Evolutionary conservation across 441 rosid species (phyloP), one percentile per base, ranked within the genome.

Genomic region (Gossypium aridum): DNA sequence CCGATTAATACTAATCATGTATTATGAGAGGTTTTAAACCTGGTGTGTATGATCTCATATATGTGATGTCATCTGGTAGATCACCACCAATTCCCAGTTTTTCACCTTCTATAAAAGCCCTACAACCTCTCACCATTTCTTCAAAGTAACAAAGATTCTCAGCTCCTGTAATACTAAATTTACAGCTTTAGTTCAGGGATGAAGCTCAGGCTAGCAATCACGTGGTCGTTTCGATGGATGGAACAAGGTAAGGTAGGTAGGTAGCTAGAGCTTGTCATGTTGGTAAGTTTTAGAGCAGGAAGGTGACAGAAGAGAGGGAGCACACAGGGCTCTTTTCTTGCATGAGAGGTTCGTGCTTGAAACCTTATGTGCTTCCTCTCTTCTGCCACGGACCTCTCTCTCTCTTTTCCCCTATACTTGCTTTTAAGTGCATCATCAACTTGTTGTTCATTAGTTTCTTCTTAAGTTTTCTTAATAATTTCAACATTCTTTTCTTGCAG

Each of bases 301-400:
- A 51, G 77, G 77, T 64, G 71, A 74, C 77, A 74, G 77, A 74
- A 64, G 77, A 74, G 71, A 74, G 77, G 56, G 71, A 74, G 77
- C 77, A 74, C 77, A 74, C 71, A 20, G 16, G n/a, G 77, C 55
- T 49, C 9, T 64, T 39, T 49, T 63, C 77, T 16, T 63, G 71
- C 47, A 31, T 49, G 69, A 25, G 20, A 39, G 5, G 9, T 9
- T 72, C 53, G 13, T 63, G 76, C 76, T 49, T 51, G 71, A 64
- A 63, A 14, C 71, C 34, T n/a, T 74, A 55, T 51, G 76, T 74
- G 76, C 63, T 63, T 65, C 2, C 76, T 63, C 76, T 74, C 53
- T 64, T 51, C 63, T 63, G 76, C 64, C 70, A 1, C 70, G 13
- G 14, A 20, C 55, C 34, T 34, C 4, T 34, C 64, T 51, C 45